Evolutionary conservation across 1,284 basidiomycete species (phyloP).

Genomic region (Volvariella surrecta): DNA sequence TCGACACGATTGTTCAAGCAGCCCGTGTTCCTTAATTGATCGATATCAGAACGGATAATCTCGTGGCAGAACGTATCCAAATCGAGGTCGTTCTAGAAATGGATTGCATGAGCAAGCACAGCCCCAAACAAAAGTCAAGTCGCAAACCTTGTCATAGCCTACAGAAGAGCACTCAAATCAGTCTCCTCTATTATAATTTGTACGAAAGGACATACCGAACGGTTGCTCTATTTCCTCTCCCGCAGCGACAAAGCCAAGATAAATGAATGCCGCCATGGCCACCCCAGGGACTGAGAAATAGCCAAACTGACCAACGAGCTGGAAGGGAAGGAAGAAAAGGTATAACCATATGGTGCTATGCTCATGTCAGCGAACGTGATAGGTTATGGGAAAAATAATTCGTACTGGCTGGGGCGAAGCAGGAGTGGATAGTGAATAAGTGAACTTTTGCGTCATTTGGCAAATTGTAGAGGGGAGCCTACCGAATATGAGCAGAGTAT

Average conservation of each 20-base stretch:
- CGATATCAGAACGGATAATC: slow-evolving; percentile 43
- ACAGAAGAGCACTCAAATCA: slow-evolving; percentile 4
- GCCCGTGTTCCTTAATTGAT: slow-evolving; percentile 35
- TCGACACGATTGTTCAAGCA: no score
- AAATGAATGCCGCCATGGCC: slow-evolving; percentile 54
- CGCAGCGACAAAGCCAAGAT: slow-evolving; percentile 55
- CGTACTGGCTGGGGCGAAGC: slow-evolving; percentile 28
- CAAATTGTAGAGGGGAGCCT: no score
- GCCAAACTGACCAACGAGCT: slow-evolving; percentile 46
- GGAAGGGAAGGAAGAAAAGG: slow-evolving; percentile 61
- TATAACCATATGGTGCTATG: slow-evolving; percentile 66
- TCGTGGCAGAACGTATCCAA: slow-evolving; percentile 51
- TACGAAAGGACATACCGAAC: slow-evolving; percentile 35
- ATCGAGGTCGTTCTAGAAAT: slow-evolving; percentile 49
- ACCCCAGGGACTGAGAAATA: slow-evolving; percentile 56
- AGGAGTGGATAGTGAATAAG: no score
- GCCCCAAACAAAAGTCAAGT: not conserved
- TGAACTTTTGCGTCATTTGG: no score
- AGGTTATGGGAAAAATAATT: slow-evolving; percentile 1
- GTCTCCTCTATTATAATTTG: not conserved
- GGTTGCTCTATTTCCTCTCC: slow-evolving; percentile 66
- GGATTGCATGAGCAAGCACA: not conserved
- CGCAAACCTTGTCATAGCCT: slow-evolving; percentile 49
- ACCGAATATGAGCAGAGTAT: slow-evolving; percentile 47
- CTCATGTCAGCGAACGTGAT: no score